Evolutionary conservation across 2,329 filamentous ascomycete species (phyloP).

Genomic region (Neurospora crassa): DNA sequence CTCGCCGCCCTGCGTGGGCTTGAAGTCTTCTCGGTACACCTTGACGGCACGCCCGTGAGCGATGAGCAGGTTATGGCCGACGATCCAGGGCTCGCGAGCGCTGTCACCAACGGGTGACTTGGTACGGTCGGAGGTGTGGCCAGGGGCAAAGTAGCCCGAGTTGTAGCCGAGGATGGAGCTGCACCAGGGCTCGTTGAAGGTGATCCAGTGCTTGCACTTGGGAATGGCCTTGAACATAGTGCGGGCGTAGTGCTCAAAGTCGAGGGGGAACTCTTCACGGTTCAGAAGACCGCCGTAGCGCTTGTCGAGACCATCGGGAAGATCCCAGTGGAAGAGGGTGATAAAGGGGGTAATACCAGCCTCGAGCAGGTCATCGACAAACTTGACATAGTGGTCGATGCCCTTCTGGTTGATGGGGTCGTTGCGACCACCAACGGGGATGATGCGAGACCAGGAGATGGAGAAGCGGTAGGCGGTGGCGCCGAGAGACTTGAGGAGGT

Average conservation of each 20-base stretch:
- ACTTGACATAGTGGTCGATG: slow-evolving; percentile 66
- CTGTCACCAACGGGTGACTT: slow-evolving; percentile 66
- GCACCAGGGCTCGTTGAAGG: slow-evolving; percentile 87
- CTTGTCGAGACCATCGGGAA: slow-evolving; percentile 68
- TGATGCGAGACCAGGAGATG: slow-evolving; percentile 74
- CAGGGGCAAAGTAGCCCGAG: slow-evolving; percentile 69
- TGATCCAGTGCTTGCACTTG: slow-evolving; percentile 81
- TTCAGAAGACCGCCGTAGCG: slow-evolving; percentile 75
- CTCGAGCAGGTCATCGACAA: slow-evolving; percentile 67
- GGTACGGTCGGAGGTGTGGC: slow-evolving; percentile 65
- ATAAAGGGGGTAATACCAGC: slow-evolving; percentile 73
- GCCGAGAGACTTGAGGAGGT: slow-evolving; percentile 63
- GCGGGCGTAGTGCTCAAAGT: slow-evolving; percentile 71
- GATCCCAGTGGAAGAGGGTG: slow-evolving; percentile 83
- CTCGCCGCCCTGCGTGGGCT: slow-evolving; percentile 58
- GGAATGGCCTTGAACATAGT: slow-evolving; percentile 65
- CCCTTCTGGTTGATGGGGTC: slow-evolving; percentile 75
- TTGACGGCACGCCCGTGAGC: slow-evolving; percentile 76
- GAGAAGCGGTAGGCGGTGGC: slow-evolving; percentile 76
- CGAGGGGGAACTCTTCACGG: slow-evolving; percentile 71
- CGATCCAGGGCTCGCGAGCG: slow-evolving; percentile 70
- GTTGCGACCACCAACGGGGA: slow-evolving; percentile 73
- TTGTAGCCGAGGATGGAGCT: slow-evolving; percentile 72
- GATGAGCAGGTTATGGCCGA: slow-evolving; percentile 69
- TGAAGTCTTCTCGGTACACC: slow-evolving; percentile 75